Percentiles rank a stretch among this genome's conserved stretches.
Conservation (phyloP, 1,284 basidiomycete species). For the Peniophora sp. region DNA sequence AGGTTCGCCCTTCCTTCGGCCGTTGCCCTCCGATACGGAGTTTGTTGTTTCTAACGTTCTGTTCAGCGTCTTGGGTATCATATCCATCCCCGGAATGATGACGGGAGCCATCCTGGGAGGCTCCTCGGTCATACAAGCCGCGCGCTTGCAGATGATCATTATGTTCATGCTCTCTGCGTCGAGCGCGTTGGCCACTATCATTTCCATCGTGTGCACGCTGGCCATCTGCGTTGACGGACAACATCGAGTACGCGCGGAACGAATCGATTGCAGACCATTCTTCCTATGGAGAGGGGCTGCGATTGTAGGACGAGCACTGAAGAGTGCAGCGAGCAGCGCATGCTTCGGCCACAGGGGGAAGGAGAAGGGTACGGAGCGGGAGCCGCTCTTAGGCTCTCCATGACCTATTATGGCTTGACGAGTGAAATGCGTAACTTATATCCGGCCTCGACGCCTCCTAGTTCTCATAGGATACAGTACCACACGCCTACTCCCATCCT, state of each 20-base stretch:
- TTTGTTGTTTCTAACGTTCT: background rate
- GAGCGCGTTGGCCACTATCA: slow-evolving; percentile 61
- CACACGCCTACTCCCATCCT: no score
- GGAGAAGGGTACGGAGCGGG: no score
- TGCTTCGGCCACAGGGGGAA: no score
- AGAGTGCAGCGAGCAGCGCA: background rate
- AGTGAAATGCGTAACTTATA: no score
- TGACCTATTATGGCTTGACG: no score
- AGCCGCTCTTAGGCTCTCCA: no score
- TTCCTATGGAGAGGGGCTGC: slow-evolving; percentile 31
- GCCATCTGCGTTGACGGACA: slow-evolving; percentile 57
- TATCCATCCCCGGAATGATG: slow-evolving; percentile 79
- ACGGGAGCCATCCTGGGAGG: slow-evolving; percentile 85
- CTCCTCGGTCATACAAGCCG: slow-evolving; percentile 75
- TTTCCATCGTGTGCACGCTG: slow-evolving; percentile 54
- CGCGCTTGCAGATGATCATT: slow-evolving; percentile 82
- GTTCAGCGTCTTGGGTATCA: slow-evolving; percentile 70
- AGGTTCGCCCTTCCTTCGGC: slow-evolving; percentile 36
- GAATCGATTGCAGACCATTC: slow-evolving; percentile 47
- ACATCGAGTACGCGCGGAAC: slow-evolving; percentile 64
- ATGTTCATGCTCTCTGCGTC: slow-evolving; percentile 86
- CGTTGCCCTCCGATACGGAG: background rate
- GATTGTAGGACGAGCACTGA: background rate
- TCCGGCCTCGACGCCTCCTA: no score
- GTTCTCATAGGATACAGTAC: no score